A percentile compares a stretch with the other conserved stretches of the same genome.
These are phyloP conservation scores for Paradendryphiella salina DNA, from an alignment of 2,329 filamentous ascomycete species.

Conservation along the genomic window DNA sequence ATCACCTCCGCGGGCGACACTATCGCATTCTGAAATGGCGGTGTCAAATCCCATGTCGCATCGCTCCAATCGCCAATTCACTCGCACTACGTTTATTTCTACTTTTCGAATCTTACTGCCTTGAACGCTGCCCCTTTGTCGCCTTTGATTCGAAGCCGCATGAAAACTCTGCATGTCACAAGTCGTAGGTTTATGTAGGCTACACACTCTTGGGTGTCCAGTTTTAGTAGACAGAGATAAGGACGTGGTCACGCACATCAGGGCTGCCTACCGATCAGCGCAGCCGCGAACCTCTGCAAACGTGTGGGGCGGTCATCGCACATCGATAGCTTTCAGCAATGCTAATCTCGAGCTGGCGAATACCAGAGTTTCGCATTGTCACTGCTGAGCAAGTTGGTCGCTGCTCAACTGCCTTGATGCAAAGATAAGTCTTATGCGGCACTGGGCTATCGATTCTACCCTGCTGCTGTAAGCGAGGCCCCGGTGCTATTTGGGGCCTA, in stretches of 20 bases:
- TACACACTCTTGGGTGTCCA: not conserved
- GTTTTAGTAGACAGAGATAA: constrained; percentile 5
- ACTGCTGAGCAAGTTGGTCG: not conserved
- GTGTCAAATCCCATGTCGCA: constrained; percentile 14
- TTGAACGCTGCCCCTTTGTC: not conserved
- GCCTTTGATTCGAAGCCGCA: not conserved
- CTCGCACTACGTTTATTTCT: not conserved
- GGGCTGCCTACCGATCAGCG: constrained; percentile 13
- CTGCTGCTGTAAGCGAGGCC: constrained; percentile 3
- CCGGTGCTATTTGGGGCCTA: constrained; percentile 2
- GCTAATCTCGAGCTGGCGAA: no score
- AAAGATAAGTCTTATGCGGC: not conserved
- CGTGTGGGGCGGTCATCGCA: constrained; percentile 16
- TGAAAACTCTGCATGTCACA: not conserved
- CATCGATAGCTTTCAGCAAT: no score
- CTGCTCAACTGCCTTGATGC: not conserved
- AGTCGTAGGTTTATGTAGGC: not conserved
- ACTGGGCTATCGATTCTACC: not conserved
- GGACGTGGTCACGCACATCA: constrained; percentile 12
- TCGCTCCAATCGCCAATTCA: constrained; percentile 7
- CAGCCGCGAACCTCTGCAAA: constrained; percentile 7
- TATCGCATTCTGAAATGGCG: constrained; percentile 12
- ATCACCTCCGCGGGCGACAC: not conserved
- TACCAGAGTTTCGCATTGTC: not conserved
- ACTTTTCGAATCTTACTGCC: not conserved